Conservation (phyloP, 2,329 filamentous ascomycete genomes). For the Parascedosporium putredinis region DNA sequence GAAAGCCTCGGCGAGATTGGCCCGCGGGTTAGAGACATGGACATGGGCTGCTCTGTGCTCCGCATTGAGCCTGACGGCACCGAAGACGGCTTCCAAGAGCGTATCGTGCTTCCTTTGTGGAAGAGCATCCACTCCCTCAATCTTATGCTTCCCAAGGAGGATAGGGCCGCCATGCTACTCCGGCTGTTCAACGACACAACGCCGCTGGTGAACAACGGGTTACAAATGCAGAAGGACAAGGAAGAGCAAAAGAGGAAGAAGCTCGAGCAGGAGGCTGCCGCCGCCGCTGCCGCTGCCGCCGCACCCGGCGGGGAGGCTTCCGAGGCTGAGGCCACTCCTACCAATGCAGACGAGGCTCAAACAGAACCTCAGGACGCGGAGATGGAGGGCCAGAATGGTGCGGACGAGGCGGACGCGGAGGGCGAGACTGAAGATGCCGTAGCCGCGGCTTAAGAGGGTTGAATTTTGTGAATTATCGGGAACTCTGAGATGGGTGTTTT, state of each 20-base stretch:
- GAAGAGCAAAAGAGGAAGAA: conserved; percentile 25
- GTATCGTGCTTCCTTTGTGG: conserved; percentile 87
- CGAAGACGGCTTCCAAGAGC: conserved; percentile 54
- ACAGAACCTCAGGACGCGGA: conserved; percentile 10
- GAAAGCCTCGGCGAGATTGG: conserved; percentile 77
- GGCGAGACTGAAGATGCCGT: conserved; percentile 18
- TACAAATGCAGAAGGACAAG: conserved; percentile 35
- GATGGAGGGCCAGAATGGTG: conserved; percentile 20
- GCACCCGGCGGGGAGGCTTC: conserved; percentile 15
- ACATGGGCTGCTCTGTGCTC: conserved; percentile 87
- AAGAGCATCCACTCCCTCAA: conserved; percentile 86
- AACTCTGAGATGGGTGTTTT: no score
- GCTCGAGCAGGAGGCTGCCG: conserved; percentile 23
- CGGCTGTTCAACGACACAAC: conserved; percentile 84
- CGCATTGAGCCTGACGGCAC: conserved; percentile 65
- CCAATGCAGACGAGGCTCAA: conserved; percentile 10
- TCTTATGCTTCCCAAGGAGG: conserved; percentile 96
- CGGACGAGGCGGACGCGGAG: no score
- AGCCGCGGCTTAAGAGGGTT: conserved; percentile 19
- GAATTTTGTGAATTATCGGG: no score
- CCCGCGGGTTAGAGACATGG: conserved; percentile 65
- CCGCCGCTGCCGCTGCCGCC: conserved; percentile 13
- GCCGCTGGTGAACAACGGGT: conserved; percentile 63
- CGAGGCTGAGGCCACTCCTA: conserved; percentile 8
- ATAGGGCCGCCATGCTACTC: conserved; percentile 82